Evolutionary conservation across 177 flowering plant genomes (phyloP), one percentile per base, ranked within the genome.

Genomic region (Tripterygium wilfordii): DNA sequence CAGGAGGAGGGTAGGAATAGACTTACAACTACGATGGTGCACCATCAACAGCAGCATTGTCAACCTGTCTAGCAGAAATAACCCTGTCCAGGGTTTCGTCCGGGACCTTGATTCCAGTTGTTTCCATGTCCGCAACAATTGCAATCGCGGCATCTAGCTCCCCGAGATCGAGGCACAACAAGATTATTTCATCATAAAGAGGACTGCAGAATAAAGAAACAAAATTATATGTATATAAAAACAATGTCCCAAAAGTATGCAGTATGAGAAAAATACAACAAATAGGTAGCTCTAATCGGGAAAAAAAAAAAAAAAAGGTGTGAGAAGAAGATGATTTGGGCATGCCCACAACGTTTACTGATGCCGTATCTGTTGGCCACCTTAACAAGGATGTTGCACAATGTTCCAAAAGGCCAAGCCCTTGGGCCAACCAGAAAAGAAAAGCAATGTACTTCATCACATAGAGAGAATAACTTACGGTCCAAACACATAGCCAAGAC

Each of bases 101-200:
- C 16, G 90, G 76, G 10, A 88, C 95, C n/a, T 64, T 62, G 46
- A 88, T 85, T 55, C 96, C 96, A 31, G 83, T 56, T 10, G 82
- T 82, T 66, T 92, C 96, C 82, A 88, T 53, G 53, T 92, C 96
- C 39, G 98, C 88, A 29, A 85, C 94, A 17, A 92, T 78, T 14
- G 96, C 98, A 51, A 88, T 63, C 53, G 96, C 91, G 18, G 96
- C 95, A 64, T 91, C 92, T 24, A 77, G 79, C 53, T 91, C 96
- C 31, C 95, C 90, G 36, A 92, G 77, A 38, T 88, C 95, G 15
- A 92, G 78, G 31, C 96, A 92, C 13, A 82, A 58, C n/a, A 66
- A 63, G 69, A 91, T 74, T 50, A 86, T 58, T 70, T 92, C 98
- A 53, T 92, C 91, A 29, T 92, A 92, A 49, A 88, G 61, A 14